These are phyloP conservation scores for Ophiocordyceps unilateralis DNA, from an alignment of 2,329 filamentous ascomycete species.

Conservation along the genomic window DNA sequence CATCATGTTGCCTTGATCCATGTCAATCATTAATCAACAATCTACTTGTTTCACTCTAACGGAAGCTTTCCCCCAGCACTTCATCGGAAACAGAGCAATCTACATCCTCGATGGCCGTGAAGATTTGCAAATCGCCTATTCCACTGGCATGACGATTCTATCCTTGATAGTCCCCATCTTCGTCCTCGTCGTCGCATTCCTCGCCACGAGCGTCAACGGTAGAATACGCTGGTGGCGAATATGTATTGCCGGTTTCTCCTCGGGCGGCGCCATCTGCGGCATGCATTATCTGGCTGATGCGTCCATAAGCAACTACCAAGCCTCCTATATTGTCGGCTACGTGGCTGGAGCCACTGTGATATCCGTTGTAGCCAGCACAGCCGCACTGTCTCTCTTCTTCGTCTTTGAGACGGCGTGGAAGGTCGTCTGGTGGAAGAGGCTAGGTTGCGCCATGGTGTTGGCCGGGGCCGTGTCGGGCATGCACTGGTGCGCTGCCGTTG, in stretches of 20 bases:
- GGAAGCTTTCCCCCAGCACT: constrained; percentile 2
- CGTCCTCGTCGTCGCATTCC: constrained; percentile 58
- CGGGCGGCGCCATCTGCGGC: constrained; percentile 59
- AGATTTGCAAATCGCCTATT: constrained; percentile 57
- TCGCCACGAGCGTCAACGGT: constrained; percentile 43
- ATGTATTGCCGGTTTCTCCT: constrained; percentile 44
- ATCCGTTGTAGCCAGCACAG: constrained; percentile 50
- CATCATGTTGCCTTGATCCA: too few species aligned
- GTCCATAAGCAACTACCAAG: constrained; percentile 58
- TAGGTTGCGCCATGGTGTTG: constrained; percentile 47
- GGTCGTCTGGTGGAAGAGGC: constrained; percentile 57
- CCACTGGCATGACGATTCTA: constrained; percentile 47
- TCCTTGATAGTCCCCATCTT: constrained; percentile 65
- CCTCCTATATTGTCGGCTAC: constrained; percentile 38
- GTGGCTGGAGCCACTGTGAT: constrained; percentile 54
- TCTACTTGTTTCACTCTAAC: too few species aligned
- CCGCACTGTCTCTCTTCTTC: constrained; percentile 60
- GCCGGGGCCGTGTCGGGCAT: constrained; percentile 66
- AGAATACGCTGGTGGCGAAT: constrained; percentile 39
- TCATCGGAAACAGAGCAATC: constrained; percentile 66
- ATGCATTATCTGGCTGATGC: constrained; percentile 79
- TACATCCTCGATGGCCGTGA: constrained; percentile 43
- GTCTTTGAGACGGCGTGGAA: constrained; percentile 59
- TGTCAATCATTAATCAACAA: too few species aligned
- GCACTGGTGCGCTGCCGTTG: constrained; percentile 65